Evolutionary conservation across 2,329 filamentous ascomycete species (phyloP).

Genomic region (Coleophoma crateriformis): DNA sequence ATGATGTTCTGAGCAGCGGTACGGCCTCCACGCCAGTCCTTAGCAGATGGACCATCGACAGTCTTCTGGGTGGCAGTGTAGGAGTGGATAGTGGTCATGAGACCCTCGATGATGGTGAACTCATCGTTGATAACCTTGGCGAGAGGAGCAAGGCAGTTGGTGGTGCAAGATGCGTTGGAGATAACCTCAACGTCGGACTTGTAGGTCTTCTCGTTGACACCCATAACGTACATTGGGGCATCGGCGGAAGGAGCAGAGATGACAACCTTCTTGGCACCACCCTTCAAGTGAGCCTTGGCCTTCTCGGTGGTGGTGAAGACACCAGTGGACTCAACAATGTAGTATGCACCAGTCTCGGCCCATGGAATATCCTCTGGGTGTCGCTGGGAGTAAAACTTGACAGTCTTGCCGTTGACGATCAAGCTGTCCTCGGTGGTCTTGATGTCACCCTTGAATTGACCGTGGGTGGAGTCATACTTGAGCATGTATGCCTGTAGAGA

Average conservation of each 20-base stretch:
- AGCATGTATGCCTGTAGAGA: constrained; percentile 86
- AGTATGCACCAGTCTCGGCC: constrained; percentile 79
- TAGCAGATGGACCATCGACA: constrained; percentile 92
- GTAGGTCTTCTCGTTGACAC: constrained; percentile 95
- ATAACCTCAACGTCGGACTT: constrained; percentile 86
- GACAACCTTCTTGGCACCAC: constrained; percentile 96
- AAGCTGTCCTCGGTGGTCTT: constrained; percentile 64
- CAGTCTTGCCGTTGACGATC: constrained; percentile 86
- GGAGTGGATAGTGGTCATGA: constrained; percentile 99
- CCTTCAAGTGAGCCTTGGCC: constrained; percentile 89
- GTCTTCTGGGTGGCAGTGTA: constrained; percentile 99
- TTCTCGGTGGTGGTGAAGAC: constrained; percentile 99
- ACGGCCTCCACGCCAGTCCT: constrained; percentile 99
- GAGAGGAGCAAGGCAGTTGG: constrained; percentile 98
- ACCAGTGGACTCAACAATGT: constrained; percentile 97
- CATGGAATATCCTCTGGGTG: constrained; percentile 90
- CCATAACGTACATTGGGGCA: constrained; percentile 99
- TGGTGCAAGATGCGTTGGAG: constrained; percentile 99
- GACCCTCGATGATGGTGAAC: constrained; percentile 94
- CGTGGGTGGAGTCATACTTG: constrained; percentile 98
- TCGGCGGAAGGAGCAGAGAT: constrained; percentile 90
- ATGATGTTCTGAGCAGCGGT: constrained; percentile 99
- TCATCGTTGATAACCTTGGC: constrained; percentile 99
- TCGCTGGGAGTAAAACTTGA: constrained; percentile 91
- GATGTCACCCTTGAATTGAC: constrained; percentile 90